These are phyloP conservation scores for Alternaria gansuensis DNA, from an alignment of 2,329 filamentous ascomycete genomes.

Conservation along the genomic window DNA sequence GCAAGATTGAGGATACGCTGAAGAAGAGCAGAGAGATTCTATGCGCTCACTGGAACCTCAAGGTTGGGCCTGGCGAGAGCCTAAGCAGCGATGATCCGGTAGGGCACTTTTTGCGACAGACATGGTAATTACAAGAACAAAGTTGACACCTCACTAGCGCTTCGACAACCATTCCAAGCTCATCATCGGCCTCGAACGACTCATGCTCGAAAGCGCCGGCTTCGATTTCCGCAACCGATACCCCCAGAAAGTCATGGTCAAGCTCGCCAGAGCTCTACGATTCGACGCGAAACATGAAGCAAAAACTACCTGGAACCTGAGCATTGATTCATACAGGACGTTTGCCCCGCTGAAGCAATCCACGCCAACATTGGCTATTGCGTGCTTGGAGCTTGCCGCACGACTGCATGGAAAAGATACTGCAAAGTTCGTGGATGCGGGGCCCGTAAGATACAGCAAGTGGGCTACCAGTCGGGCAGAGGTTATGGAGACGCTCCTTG, in stretches of 20 bases:
- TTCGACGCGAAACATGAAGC: slow-evolving; percentile 66
- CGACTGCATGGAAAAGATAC: slow-evolving; percentile 69
- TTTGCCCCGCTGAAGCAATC: slow-evolving; percentile 91
- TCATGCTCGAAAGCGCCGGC: slow-evolving; percentile 89
- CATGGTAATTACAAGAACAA: not conserved
- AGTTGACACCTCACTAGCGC: slow-evolving; percentile 61
- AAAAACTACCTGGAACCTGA: slow-evolving; percentile 79
- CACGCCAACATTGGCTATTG: slow-evolving; percentile 83
- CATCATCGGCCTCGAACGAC: slow-evolving; percentile 87
- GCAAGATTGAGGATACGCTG: slow-evolving; percentile 96
- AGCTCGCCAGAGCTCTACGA: slow-evolving; percentile 71
- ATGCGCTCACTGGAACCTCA: slow-evolving; percentile 88
- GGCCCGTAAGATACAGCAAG: slow-evolving; percentile 57
- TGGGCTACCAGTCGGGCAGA: slow-evolving; percentile 58
- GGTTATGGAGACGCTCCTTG: slow-evolving; percentile 78
- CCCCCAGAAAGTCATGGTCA: slow-evolving; percentile 84
- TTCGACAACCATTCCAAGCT: slow-evolving; percentile 82
- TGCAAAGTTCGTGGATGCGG: slow-evolving; percentile 57
- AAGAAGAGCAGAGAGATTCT: slow-evolving; percentile 96
- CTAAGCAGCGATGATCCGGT: slow-evolving; percentile 84
- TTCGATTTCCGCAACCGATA: slow-evolving; percentile 94
- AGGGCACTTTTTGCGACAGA: slow-evolving; percentile 35
- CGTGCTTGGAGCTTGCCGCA: slow-evolving; percentile 80
- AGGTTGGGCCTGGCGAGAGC: slow-evolving; percentile 71
- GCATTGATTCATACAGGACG: slow-evolving; percentile 90